These are phyloP conservation scores for Candida neerlandica DNA, from an alignment of 1,139 yeast species.

Conservation along the genomic window DNA sequence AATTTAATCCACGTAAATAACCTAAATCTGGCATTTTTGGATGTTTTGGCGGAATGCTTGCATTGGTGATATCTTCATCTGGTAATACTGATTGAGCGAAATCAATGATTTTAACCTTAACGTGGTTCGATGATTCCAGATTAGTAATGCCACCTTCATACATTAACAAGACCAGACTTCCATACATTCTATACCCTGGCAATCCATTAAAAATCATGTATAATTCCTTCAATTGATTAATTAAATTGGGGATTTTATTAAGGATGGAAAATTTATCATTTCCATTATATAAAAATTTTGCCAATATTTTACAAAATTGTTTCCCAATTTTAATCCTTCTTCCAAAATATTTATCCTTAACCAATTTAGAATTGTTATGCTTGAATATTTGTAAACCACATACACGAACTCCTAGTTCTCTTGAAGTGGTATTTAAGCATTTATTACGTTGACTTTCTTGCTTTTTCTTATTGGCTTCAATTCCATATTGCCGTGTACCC, in stretches of 20 bases:
- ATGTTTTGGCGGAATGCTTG: slow-evolving; percentile 63
- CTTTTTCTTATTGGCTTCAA: slow-evolving; percentile 76
- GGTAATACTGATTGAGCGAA: slow-evolving; percentile 94
- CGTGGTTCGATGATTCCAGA: slow-evolving; percentile 23
- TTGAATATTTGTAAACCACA: slow-evolving; percentile 96
- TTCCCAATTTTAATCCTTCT: slow-evolving; percentile 72
- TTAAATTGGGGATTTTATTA: slow-evolving; percentile 66
- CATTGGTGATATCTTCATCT: slow-evolving; percentile 47
- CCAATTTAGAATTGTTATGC: slow-evolving; percentile 38
- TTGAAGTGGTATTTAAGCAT: slow-evolving; percentile 79
- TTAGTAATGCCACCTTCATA: slow-evolving; percentile 65
- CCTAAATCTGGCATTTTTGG: slow-evolving; percentile 74
- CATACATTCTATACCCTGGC: slow-evolving; percentile 87
- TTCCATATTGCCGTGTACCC: slow-evolving; percentile 99
- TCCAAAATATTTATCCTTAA: slow-evolving; percentile 91
- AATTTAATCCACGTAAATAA: slow-evolving; percentile 75
- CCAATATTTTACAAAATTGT: slow-evolving; percentile 73
- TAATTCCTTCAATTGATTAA: slow-evolving; percentile 62
- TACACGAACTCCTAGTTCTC: slow-evolving; percentile 82
- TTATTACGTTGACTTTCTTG: slow-evolving; percentile 79
- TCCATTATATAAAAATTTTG: slow-evolving; percentile 83
- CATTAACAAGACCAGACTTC: slow-evolving; percentile 84
- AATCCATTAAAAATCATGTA: slow-evolving; percentile 55
- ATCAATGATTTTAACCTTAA: slow-evolving; percentile 77
- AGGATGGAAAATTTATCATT: slow-evolving; percentile 57